Base-by-base conservation (phyloP, 192 early-diverging fungal genomes). In the Radiomyces spectabilis region DNA sequence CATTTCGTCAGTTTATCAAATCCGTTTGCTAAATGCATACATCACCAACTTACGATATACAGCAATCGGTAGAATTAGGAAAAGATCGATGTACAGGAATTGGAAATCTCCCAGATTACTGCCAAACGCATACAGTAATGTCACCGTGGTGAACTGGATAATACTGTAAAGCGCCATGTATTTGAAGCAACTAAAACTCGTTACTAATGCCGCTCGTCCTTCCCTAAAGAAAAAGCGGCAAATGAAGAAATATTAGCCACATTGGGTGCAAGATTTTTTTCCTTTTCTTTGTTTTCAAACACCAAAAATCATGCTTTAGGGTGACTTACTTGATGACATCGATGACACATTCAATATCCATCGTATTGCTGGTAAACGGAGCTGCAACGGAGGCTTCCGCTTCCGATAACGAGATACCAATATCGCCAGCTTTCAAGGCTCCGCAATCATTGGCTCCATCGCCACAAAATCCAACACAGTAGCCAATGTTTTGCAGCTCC, bases 401-500 rank as follows among this genome's bases (percentile, higher is more conserved):
- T 53, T 98, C 95, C 12, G 92, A 94, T 42, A 99, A 76, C 9
- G 92, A 95, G 16, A 99, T 74, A 0, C 97, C 97, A 40, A 95
- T 89, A 67, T 99, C 97, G 16, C 92, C 95, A 0, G 88, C 87
- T 49, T 96, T 92, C 12, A 99, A 73, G 3, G 97, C 97, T 16
- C 94, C 93, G 73, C 91, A 93, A 67, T 99, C 97, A 57, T 99
- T 99, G 16, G 97, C 94, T 8, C 97, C 97, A 63, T 99, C 97
- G n/a, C 97, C 97, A 63, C 94, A 97, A 67, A 99, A 99, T 0
- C 93, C 92, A 24, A 92, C 87, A 59, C 86, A 92, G 72, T 98
- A 95, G 12, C 88, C 94, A 24, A 97, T 78, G 18, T 71, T 77
- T 61, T 98, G 94, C 34, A 98, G 68, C 47, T 82, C 80, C 60